Evolutionary conservation across 257 asterid species (phyloP).

Genomic region (Jacaranda copaia): DNA sequence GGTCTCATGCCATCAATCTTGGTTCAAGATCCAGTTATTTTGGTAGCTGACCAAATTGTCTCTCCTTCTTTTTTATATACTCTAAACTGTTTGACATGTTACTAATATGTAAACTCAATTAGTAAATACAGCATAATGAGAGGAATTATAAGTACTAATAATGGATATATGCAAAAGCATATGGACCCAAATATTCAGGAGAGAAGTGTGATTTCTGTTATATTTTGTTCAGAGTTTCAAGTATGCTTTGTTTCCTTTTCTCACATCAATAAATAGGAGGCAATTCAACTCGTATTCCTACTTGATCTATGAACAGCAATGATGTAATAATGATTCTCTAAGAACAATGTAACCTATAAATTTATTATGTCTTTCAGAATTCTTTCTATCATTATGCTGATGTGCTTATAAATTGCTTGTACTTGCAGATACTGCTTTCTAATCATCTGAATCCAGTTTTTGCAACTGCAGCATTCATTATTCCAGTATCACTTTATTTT

Average conservation of each 20-base stretch:
- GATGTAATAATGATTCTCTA: conserved; percentile 13
- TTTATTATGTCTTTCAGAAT: conserved; percentile 19
- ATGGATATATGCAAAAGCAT: neutral
- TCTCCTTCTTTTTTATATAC: conserved; percentile 8
- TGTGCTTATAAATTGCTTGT: conserved; percentile 22
- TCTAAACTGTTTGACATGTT: conserved; percentile 25
- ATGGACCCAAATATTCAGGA: conserved; percentile 14
- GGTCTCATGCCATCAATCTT: neutral
- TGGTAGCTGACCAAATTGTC: neutral
- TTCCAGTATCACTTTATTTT: conserved; percentile 87
- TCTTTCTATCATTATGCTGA: conserved; percentile 17
- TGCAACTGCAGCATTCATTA: conserved; percentile 81
- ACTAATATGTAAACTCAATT: conserved; percentile 3
- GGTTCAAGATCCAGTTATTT: conserved; percentile 26
- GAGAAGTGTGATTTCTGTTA: conserved; percentile 12
- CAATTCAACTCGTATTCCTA: conserved; percentile 16
- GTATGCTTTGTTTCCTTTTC: conserved; percentile 11
- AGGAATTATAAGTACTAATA: neutral
- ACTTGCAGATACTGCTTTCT: conserved; percentile 83
- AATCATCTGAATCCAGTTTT: conserved; percentile 63
- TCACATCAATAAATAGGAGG: neutral
- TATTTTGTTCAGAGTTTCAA: conserved; percentile 15
- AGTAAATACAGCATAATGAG: neutral
- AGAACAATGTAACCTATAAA: conserved; percentile 27
- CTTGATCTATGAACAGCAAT: conserved; percentile 10